A percentile compares a stretch with the other conserved stretches of the same genome.
Conservation (phyloP, 768 basidiomycete species). For the Hypholoma sublateritium region DNA sequence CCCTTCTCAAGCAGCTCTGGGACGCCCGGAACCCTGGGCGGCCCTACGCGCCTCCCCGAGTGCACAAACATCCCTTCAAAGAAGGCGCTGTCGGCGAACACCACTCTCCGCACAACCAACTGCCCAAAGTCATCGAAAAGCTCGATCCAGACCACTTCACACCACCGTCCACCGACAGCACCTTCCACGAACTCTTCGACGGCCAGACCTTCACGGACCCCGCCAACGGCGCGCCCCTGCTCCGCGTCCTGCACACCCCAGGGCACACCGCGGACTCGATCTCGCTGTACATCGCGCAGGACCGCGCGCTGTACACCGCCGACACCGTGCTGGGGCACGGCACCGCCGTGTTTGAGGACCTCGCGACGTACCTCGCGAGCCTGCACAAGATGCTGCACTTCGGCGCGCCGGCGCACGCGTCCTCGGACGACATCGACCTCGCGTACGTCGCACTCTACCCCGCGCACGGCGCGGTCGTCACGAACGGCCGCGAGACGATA, state of each 20-base stretch:
- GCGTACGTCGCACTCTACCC: slow-evolving; percentile 68
- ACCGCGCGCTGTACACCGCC: slow-evolving; percentile 81
- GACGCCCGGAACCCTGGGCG: slow-evolving; percentile 40
- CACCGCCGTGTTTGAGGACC: slow-evolving; percentile 86
- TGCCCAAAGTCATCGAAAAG: slow-evolving; percentile 39
- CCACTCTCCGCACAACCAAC: slow-evolving; percentile 28
- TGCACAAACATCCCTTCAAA: slow-evolving; percentile 70
- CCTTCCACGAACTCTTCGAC: slow-evolving; percentile 47
- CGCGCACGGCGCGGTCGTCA: slow-evolving; percentile 82
- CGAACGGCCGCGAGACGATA: slow-evolving; percentile 61
- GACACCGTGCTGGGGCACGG: slow-evolving; percentile 92
- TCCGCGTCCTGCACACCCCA: slow-evolving; percentile 80
- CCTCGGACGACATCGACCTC: slow-evolving; percentile 10
- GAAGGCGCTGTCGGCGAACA: slow-evolving; percentile 14
- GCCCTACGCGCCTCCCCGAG: slow-evolving; percentile 63
- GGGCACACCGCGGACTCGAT: slow-evolving; percentile 92
- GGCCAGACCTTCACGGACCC: slow-evolving; percentile 27
- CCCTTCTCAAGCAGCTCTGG: slow-evolving; percentile 67
- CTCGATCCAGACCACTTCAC: slow-evolving; percentile 46
- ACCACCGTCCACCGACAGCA: slow-evolving; percentile 37
- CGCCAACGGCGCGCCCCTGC: slow-evolving; percentile 22
- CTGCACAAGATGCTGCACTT: slow-evolving; percentile 59
- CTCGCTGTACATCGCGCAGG: slow-evolving; percentile 65
- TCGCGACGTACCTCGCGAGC: slow-evolving; percentile 65
- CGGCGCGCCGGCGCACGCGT: slow-evolving; percentile 16